Conservation (phyloP, 768 basidiomycete genomes). For the Termitomyces titanicus region DNA sequence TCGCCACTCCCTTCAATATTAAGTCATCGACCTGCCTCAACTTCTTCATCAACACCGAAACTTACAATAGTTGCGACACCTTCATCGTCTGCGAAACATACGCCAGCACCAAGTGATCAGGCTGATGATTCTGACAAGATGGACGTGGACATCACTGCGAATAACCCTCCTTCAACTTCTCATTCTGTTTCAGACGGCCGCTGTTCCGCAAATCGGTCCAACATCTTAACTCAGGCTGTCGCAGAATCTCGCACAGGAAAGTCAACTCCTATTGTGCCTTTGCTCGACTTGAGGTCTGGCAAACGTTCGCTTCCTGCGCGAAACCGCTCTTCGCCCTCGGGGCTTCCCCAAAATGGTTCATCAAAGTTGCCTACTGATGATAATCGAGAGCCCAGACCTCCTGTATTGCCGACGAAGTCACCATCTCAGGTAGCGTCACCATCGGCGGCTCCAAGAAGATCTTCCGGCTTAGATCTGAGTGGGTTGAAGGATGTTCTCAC, state of each 20-base stretch:
- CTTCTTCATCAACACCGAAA: background rate
- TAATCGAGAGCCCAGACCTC: background rate
- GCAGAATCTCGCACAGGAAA: background rate
- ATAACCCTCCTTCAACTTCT: background rate
- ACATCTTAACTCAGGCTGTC: background rate
- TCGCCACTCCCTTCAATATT: background rate
- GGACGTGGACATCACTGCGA: background rate
- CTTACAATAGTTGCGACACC: background rate
- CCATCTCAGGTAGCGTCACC: background rate
- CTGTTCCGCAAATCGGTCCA: background rate
- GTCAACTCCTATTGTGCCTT: background rate
- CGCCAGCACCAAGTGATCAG: background rate
- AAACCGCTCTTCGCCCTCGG: background rate
- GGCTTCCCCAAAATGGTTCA: background rate
- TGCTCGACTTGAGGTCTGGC: background rate
- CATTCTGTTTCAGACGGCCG: background rate
- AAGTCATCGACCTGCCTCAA: background rate
- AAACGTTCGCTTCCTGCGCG: background rate
- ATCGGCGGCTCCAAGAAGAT: background rate
- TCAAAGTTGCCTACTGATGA: background rate
- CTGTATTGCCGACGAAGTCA: background rate
- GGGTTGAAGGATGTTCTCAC: constrained; percentile 8
- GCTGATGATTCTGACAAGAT: background rate
- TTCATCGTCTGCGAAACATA: background rate
- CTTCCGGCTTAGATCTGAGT: constrained; percentile 9